Evolutionary conservation across 257 asterid genomes (phyloP), one percentile per base, ranked within the genome.

Genomic region (Avicennia marina): DNA sequence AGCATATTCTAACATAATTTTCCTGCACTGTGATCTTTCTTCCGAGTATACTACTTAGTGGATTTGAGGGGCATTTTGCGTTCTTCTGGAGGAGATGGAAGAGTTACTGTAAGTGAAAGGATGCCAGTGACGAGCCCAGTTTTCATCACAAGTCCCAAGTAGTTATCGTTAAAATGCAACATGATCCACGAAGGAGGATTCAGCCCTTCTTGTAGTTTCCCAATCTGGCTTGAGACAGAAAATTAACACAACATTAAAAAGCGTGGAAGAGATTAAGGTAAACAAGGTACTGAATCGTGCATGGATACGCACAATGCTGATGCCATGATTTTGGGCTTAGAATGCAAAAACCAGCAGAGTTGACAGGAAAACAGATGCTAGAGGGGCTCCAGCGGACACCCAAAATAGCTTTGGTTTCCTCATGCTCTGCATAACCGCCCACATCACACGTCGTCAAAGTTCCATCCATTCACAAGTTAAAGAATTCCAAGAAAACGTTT

Each of bases 381-480:
- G 81, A 50, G 97, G 97, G 20, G 95, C 97, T 45, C 97, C 94
- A 6, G 97, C 97, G 50, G 97, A 84, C 68, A 89, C 88, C 97
- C 97, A 89, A 62, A 89, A 86, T 51, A 89, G 73, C 69, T 76
- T 84, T 29, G 97, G 97, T 50, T 74, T 86, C 72, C 49, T 86
- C 47, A 84, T 78, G 67, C 97, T 70, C 97, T 89, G 86, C 47
- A 24, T 56, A 38, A 26, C 10, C 22, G 61, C 38, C n/a, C n/a
- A 53, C 57, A 45, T 3, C 0, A 32, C 7, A 19, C n/a, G 22
- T 47, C 49, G 18, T 29, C 56, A 11, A 36, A 36, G 42, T 17
- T 58, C 19, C 11, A 26, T 15, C 0, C 9, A 5, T 26, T 19
- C 19, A 7, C 50, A 2, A 7, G 24, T 13, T 38, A n/a, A n/a